Conservation (phyloP, 31 red algal species). For the Endocladia muricata region DNA sequence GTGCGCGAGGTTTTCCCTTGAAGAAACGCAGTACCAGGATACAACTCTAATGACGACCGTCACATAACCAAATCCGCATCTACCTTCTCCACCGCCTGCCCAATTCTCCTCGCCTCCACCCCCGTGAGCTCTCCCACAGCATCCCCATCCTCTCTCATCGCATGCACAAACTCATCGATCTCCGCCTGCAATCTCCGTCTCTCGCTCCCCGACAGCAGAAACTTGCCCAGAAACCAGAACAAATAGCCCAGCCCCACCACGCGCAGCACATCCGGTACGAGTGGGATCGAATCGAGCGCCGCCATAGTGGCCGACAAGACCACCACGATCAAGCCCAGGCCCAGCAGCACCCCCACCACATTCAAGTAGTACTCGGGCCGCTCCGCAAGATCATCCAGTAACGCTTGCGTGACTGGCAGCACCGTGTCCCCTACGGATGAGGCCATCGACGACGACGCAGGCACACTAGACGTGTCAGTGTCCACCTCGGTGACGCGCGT, state of each 20-base stretch:
- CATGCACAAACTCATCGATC: conserved; percentile 49
- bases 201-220: conserved; percentile 32
- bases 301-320: conserved; percentile 65
- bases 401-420: conserved; percentile 50
- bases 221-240: conserved; percentile 79
- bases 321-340: conserved; percentile 35
- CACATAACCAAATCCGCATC: background rate
- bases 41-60: no score
- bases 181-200: conserved; percentile 29
- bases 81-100: background rate
- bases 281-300: conserved; percentile 62
- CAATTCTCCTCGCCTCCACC: background rate
- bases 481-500: no score
- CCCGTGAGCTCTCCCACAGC: background rate
- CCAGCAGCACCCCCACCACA: conserved; percentile 56
- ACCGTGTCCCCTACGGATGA: no score
- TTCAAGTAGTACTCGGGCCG: conserved; percentile 74
- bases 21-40: background rate
- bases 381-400: conserved; percentile 68
- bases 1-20: background rate
- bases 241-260: conserved; percentile 76
- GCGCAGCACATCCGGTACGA: conserved; percentile 64
- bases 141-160: conserved; percentile 12
- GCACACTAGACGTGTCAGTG: no score
- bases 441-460: no score